phyloP scores from a whole-genome alignment of 164 flowering plant genomes.

The Taxillus chinensis region DNA sequence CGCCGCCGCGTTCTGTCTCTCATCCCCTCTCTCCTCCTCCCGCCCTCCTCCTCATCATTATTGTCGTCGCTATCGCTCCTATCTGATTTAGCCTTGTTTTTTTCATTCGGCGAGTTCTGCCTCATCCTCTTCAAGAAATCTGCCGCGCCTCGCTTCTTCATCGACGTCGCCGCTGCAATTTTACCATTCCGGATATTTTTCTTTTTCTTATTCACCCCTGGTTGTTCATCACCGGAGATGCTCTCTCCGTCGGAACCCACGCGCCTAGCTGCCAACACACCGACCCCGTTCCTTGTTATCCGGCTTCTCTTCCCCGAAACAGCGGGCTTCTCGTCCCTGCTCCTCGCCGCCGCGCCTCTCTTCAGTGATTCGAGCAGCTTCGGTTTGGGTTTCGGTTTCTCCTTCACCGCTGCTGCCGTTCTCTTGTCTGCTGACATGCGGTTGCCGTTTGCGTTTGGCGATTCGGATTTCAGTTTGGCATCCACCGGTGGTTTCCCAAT shows the following conservation, averaged over 20 bases:
- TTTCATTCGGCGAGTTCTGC: neutral
- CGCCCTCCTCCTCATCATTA: neutral
- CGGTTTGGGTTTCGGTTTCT: too few species aligned
- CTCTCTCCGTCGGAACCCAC: neutral
- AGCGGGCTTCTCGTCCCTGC: neutral
- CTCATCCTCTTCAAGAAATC: neutral
- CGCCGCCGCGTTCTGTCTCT: neutral
- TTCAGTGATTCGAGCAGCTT: neutral
- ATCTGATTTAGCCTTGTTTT: neutral
- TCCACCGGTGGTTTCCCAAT: neutral
- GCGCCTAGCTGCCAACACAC: neutral
- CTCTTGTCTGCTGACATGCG: neutral
- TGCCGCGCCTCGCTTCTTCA: neutral
- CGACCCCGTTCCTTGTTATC: neutral
- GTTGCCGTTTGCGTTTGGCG: too few species aligned
- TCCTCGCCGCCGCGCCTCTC: too few species aligned
- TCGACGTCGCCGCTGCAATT: neutral
- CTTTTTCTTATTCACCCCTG: neutral
- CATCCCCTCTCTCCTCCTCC: neutral
- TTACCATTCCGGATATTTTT: too few species aligned
- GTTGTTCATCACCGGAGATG: neutral
- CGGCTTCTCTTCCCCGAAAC: slow-evolving; percentile 1
- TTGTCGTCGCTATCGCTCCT: neutral
- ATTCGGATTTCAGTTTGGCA: too few species aligned
- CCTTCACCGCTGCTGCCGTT: neutral